These are phyloP conservation scores for Daldinia childiae DNA, from an alignment of 495 filamentous ascomycete species.

Conservation along the genomic window DNA sequence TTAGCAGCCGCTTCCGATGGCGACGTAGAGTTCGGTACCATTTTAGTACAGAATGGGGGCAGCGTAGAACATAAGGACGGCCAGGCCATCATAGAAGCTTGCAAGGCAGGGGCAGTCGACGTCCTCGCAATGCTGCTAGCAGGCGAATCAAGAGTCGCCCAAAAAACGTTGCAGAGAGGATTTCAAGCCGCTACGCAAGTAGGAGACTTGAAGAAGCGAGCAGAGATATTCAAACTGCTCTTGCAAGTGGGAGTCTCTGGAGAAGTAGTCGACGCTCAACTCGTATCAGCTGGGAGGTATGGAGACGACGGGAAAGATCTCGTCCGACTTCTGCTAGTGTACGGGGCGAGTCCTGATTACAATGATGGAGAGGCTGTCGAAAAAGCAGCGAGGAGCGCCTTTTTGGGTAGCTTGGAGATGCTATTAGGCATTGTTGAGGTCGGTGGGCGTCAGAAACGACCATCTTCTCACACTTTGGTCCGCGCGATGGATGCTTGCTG, in stretches of 20 bases:
- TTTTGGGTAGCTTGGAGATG: constrained; percentile 55
- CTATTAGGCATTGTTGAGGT: constrained; percentile 52
- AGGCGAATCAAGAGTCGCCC: constrained; percentile 43
- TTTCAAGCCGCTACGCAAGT: constrained; percentile 58
- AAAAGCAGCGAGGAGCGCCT: constrained; percentile 54
- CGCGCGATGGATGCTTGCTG: constrained; percentile 56
- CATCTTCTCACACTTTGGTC: constrained; percentile 51
- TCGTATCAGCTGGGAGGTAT: constrained; percentile 56
- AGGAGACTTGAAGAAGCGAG: constrained; percentile 51
- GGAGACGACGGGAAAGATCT: constrained; percentile 54
- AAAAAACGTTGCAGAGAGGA: constrained; percentile 49
- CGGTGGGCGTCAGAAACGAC: constrained; percentile 46
- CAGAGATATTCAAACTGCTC: constrained; percentile 53
- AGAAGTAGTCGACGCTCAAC: constrained; percentile 56
- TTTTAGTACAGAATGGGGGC: constrained; percentile 54
- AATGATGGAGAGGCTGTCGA: constrained; percentile 59
- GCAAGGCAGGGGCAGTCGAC: constrained; percentile 48
- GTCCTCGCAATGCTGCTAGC: constrained; percentile 56
- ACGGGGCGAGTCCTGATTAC: constrained; percentile 56
- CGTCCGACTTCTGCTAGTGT: constrained; percentile 53
- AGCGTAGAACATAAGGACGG: constrained; percentile 56
- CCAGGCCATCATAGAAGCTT: constrained; percentile 58
- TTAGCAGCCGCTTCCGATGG: constrained; percentile 55
- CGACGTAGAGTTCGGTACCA: constrained; percentile 53
- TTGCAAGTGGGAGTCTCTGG: constrained; percentile 53